Evolutionary conservation across 306 rosid genomes (phyloP), one percentile per base, ranked within the genome.

Genomic region (Cicer yamashitae): DNA sequence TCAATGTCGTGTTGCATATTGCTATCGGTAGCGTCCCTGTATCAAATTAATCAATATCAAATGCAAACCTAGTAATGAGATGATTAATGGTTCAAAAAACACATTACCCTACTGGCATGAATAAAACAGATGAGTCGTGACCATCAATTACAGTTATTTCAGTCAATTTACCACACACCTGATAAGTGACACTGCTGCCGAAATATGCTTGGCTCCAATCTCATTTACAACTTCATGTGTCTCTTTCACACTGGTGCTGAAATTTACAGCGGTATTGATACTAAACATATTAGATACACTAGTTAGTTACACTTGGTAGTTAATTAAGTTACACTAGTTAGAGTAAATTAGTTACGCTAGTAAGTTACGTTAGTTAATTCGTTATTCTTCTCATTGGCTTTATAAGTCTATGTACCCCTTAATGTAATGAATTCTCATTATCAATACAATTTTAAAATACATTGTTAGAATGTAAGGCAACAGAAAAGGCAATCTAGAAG

Each of bases 1-100:
- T 93, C 98, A 17, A 20, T 51, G 39, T 84, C 90, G 64, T 93
- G 97, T 72, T 91, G 91, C 71, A 65, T 83, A 77, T 87, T 91
- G 46, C 79, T 73, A 30, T 89, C 87, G 22, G 77, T 83, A 84
- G 92, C 91, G 75, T 58, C 85, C 78, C 97, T 91, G 85, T 73
- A 79, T 53, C 62, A 77, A 62, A 47, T 12, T 39, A 71, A 60
- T 12, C 38, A 38, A 48, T 69, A 53, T 62, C 45, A 64, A 57
- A 84, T 77, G 39, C 30, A 67, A 63, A 14, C 44, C 9, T 2
- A 54, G 8, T 58, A 8, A 51, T 15, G 30, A 47, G 58, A 74
- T 22, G 7, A 8, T 20, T 22, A 67, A 25, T 20, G 7, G 57
- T 46, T 20, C 8, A 13, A 56, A 67, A 67, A 64, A 65, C 14